Evolutionary conservation across 2,329 filamentous ascomycete species (phyloP).

Genomic region (Paradendryphiella salina): DNA sequence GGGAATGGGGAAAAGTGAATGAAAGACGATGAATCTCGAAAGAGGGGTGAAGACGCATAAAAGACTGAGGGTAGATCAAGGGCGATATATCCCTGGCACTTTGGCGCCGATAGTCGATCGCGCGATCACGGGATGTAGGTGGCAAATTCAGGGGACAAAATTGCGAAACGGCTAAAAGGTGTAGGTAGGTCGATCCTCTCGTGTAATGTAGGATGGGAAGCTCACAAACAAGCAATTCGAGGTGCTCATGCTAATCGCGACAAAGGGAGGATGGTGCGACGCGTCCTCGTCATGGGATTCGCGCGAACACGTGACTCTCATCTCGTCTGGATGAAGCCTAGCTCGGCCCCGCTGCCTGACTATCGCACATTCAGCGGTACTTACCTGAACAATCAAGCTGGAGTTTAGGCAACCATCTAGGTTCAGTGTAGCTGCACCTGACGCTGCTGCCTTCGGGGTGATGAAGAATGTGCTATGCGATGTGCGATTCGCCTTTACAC

Average conservation of each 20-base stretch:
- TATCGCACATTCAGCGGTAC: background rate
- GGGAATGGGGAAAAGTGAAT: background rate
- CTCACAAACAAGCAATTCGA: background rate
- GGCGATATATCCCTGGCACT: slow-evolving; percentile 27
- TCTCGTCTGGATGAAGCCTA: slow-evolving; percentile 4
- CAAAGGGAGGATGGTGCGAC: slow-evolving; percentile 10
- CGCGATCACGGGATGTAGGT: slow-evolving; percentile 31
- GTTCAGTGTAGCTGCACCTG: too few species aligned
- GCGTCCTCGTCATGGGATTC: slow-evolving; percentile 3
- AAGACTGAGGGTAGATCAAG: slow-evolving; percentile 19
- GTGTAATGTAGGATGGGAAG: background rate
- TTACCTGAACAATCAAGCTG: too few species aligned
- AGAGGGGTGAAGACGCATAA: slow-evolving; percentile 17
- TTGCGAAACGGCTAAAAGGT: slow-evolving; percentile 1
- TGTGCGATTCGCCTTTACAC: background rate
- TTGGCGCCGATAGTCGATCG: slow-evolving; percentile 30
- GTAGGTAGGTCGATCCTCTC: background rate
- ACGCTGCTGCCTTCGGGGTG: background rate
- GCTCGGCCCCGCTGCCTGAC: background rate
- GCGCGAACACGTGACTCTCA: slow-evolving; percentile 11
- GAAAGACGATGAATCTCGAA: slow-evolving; percentile 5
- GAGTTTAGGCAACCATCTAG: too few species aligned
- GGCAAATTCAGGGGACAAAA: slow-evolving; percentile 25
- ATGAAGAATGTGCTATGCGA: background rate
- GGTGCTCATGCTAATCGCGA: background rate